Evolutionary conservation across 306 rosid species (phyloP).

Genomic region (Vachellia collinsii): DNA sequence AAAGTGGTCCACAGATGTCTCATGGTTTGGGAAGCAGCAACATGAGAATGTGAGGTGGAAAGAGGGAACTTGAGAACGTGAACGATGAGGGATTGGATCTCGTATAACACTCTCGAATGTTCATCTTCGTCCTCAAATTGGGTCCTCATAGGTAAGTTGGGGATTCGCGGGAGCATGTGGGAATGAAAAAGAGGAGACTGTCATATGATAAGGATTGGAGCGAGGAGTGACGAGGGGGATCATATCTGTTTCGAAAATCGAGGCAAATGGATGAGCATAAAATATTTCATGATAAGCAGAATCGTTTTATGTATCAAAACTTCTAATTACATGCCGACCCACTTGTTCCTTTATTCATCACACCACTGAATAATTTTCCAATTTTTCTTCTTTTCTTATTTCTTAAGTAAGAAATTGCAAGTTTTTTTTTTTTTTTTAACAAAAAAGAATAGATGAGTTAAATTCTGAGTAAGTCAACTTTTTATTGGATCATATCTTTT

Average conservation of each 20-base stretch:
- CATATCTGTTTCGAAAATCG: not conserved
- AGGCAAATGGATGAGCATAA: not conserved
- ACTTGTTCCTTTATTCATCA: too few relatives aligned
- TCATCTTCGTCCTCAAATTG: conserved; percentile 28
- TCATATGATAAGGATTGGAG: not conserved
- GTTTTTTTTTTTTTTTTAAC: too few relatives aligned
- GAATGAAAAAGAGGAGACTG: not conserved
- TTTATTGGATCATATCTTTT: too few relatives aligned
- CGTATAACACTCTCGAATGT: conserved; percentile 34
- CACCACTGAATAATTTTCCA: too few relatives aligned
- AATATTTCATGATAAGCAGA: too few relatives aligned
- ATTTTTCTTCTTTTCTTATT: too few relatives aligned
- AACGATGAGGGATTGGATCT: conserved; percentile 45
- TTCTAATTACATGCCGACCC: too few relatives aligned
- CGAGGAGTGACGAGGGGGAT: not conserved
- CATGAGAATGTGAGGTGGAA: not conserved
- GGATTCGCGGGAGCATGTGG: not conserved
- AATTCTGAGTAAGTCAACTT: too few relatives aligned
- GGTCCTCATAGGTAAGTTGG: conserved; percentile 21
- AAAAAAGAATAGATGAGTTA: too few relatives aligned
- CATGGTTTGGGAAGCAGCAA: not conserved
- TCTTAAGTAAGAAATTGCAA: too few relatives aligned
- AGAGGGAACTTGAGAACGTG: conserved; percentile 44
- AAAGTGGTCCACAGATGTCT: conserved; percentile 27
- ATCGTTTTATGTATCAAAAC: too few relatives aligned